Conservation (phyloP, 176 grass and related monocot genomes). For the Lolium rigidum region DNA sequence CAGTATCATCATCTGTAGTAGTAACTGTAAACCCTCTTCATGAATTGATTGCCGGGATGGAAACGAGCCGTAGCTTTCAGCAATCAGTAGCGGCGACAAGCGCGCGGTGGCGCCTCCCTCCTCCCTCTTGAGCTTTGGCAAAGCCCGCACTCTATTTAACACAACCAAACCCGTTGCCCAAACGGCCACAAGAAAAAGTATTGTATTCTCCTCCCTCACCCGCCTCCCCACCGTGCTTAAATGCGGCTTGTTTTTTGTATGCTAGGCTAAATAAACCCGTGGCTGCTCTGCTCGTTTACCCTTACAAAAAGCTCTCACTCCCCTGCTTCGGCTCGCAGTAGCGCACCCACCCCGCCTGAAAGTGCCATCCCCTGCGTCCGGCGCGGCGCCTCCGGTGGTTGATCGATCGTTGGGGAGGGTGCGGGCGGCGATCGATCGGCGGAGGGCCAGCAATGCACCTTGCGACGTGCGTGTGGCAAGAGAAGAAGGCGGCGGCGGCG, state of each 20-base stretch:
- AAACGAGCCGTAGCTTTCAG: constrained; percentile 8
- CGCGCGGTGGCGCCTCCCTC: background rate
- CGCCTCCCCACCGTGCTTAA: constrained; percentile 65
- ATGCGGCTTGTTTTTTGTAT: constrained; percentile 27
- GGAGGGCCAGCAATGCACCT: constrained; percentile 46
- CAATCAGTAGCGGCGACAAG: background rate
- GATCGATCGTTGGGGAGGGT: no score
- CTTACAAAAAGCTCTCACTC: constrained; percentile 43
- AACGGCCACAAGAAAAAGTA: background rate
- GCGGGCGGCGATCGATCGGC: background rate
- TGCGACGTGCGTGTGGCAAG: constrained; percentile 55
- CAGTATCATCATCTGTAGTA: background rate
- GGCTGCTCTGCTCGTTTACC: constrained; percentile 4
- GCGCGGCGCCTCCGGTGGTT: background rate
- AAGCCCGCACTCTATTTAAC: constrained; percentile 47
- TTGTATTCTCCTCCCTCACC: background rate
- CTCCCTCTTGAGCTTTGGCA: background rate
- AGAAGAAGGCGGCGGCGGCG: constrained; percentile 26
- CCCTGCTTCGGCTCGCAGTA: background rate
- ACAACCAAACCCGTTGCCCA: constrained; percentile 41
- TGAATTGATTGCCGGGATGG: background rate
- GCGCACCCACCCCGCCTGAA: constrained; percentile 22
- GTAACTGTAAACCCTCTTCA: background rate
- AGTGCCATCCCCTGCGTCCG: background rate
- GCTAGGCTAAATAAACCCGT: background rate